These are phyloP conservation scores for Solanum boliviense DNA, from an alignment of 257 asterid genomes.

Conservation along the genomic window DNA sequence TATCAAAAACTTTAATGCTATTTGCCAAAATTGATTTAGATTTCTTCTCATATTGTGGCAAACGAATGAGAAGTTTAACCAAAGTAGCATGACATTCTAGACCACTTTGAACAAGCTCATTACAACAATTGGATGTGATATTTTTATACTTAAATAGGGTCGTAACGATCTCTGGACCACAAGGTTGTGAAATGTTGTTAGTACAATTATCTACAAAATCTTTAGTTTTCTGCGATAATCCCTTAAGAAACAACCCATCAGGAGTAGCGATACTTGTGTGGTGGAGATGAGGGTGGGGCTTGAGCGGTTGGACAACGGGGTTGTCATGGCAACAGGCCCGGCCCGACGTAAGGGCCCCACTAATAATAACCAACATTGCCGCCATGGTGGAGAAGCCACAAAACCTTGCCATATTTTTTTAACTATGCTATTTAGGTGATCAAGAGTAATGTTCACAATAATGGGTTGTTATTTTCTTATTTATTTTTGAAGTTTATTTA, in stretches of 20 bases:
- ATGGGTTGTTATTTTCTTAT: not conserved
- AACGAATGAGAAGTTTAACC: not conserved
- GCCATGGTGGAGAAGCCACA: not conserved
- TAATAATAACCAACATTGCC: too few relatives aligned
- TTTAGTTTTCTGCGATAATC: not conserved
- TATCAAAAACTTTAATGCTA: not conserved
- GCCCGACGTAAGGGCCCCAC: too few relatives aligned
- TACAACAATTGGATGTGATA: not conserved
- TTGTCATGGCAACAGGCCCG: not conserved
- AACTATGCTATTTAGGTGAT: not conserved
- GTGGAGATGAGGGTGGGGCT: not conserved
- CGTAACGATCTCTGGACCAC: not conserved
- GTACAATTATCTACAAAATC: not conserved
- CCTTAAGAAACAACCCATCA: not conserved
- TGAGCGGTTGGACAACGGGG: not conserved
- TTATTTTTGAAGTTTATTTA: not conserved
- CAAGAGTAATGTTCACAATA: not conserved
- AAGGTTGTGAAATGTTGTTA: not conserved
- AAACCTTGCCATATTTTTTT: not conserved
- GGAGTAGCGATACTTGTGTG: not conserved
- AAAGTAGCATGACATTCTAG: not conserved
- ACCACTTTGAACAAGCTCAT: not conserved
- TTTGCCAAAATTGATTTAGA: not conserved
- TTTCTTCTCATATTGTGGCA: not conserved
- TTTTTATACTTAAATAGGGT: not conserved